A percentile compares a stretch with the other conserved stretches of the same genome.
These are phyloP conservation scores for Talaromyces sp. DNA, from an alignment of 2,329 filamentous ascomycete genomes.

Conservation along the genomic window DNA sequence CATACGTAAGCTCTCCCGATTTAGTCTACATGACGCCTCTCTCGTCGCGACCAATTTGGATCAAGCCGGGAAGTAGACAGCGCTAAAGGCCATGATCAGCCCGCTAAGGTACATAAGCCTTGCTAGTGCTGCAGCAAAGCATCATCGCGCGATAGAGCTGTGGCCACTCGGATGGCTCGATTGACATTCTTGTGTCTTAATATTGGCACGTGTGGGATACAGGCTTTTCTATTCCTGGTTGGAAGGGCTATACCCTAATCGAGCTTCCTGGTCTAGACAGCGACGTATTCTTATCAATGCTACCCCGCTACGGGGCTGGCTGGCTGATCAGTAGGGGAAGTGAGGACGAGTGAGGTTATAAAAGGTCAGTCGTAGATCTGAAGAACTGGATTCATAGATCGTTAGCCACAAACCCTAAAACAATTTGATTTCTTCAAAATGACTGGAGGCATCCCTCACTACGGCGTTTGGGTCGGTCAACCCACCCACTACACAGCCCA, in stretches of 20 bases:
- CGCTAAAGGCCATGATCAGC: conserved; percentile 5
- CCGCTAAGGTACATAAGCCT: background rate
- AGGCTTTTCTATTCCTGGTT: conserved; percentile 4
- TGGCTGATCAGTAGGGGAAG: background rate
- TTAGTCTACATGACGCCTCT: background rate
- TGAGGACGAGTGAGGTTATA: background rate
- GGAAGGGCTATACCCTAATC: background rate
- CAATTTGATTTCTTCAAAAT: background rate
- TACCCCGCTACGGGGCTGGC: background rate
- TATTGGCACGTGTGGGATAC: conserved; percentile 1
- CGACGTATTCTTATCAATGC: background rate
- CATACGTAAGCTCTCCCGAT: conserved; percentile 1
- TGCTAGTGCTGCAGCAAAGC: conserved; percentile 9
- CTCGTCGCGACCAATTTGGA: background rate
- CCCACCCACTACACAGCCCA: conserved; percentile 22
- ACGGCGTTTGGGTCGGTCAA: conserved; percentile 24
- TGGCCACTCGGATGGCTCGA: conserved; percentile 4
- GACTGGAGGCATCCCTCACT: conserved; percentile 20
- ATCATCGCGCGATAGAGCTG: background rate
- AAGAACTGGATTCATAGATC: background rate
- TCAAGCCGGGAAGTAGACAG: background rate
- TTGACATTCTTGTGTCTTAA: background rate
- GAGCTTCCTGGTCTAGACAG: background rate
- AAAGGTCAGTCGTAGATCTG: background rate
- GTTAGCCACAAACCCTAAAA: background rate